These are phyloP conservation scores for Globisporangium nagaii DNA, from an alignment of 352 stramenopile species.

Conservation along the genomic window DNA sequence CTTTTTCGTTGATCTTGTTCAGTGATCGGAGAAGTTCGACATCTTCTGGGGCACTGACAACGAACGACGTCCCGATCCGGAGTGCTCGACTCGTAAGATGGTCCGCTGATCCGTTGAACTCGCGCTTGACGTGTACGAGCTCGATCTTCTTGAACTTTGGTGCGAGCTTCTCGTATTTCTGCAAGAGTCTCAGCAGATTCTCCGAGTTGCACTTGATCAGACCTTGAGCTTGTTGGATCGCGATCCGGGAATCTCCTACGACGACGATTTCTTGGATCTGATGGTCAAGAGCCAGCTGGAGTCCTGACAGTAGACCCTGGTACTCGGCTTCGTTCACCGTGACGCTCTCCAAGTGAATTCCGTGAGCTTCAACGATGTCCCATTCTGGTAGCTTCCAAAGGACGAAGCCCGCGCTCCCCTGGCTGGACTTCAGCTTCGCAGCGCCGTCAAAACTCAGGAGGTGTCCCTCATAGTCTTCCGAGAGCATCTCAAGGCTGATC, in stretches of 20 bases:
- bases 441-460: too few species aligned
- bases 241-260: conserved; percentile 13
- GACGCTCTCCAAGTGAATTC: too few species aligned
- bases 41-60: neutral
- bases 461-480: too few species aligned
- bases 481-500: too few species aligned
- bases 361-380: too few species aligned
- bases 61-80: neutral
- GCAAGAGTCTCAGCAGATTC: neutral
- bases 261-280: conserved; percentile 8
- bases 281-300: neutral
- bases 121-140: conserved; percentile 1
- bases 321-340: too few species aligned
- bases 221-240: conserved; percentile 10
- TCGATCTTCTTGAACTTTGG: neutral
- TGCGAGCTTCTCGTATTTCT: neutral
- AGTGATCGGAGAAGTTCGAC: neutral
- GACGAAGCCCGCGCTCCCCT: too few species aligned
- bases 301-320: conserved; percentile 8
- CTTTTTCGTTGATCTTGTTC: neutral
- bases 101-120: conserved; percentile 7
- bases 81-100: neutral
- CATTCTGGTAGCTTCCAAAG: too few species aligned
- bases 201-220: conserved; percentile 10
- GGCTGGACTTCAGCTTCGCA: too few species aligned